These are phyloP conservation scores for Sinapis alba DNA, from an alignment of 441 rosid genomes.

Conservation along the genomic window DNA sequence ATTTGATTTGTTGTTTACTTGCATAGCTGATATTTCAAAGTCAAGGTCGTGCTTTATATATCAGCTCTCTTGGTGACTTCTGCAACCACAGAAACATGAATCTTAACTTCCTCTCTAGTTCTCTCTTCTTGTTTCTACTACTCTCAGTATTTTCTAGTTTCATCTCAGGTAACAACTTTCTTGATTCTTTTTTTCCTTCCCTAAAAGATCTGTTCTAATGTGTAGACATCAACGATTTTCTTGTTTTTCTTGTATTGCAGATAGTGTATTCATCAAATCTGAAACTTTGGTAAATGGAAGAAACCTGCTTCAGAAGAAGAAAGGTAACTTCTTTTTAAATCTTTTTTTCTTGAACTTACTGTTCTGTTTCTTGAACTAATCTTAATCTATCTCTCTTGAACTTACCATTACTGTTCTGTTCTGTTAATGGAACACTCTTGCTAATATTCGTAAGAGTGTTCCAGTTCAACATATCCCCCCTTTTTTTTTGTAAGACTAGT, in stretches of 20 bases:
- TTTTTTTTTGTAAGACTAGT: too few species aligned
- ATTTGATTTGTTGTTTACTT: not conserved
- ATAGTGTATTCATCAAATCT: slow-evolving; percentile 35
- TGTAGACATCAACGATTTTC: not conserved
- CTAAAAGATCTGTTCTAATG: not conserved
- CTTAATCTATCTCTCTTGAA: not conserved
- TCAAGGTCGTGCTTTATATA: slow-evolving; percentile 2
- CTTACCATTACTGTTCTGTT: too few species aligned
- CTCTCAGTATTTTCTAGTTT: slow-evolving; percentile 20
- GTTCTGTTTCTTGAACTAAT: not conserved
- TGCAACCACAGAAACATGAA: slow-evolving; percentile 29
- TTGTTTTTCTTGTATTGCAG: slow-evolving; percentile 16
- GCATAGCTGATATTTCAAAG: slow-evolving; percentile 23
- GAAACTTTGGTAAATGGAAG: slow-evolving; percentile 31
- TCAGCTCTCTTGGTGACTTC: slow-evolving; percentile 24
- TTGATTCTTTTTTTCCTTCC: not conserved
- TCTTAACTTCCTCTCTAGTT: slow-evolving; percentile 31
- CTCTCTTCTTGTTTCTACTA: slow-evolving; percentile 24
- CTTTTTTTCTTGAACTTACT: not conserved
- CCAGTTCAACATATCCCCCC: not conserved
- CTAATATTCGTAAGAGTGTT: not conserved
- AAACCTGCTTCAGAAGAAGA: slow-evolving; percentile 39
- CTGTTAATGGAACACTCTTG: too few species aligned
- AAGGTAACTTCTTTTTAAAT: slow-evolving; percentile 4
- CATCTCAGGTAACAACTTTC: slow-evolving; percentile 37